Conservation (phyloP, 2,329 filamentous ascomycete genomes). For the Colletotrichum graminicola region DNA sequence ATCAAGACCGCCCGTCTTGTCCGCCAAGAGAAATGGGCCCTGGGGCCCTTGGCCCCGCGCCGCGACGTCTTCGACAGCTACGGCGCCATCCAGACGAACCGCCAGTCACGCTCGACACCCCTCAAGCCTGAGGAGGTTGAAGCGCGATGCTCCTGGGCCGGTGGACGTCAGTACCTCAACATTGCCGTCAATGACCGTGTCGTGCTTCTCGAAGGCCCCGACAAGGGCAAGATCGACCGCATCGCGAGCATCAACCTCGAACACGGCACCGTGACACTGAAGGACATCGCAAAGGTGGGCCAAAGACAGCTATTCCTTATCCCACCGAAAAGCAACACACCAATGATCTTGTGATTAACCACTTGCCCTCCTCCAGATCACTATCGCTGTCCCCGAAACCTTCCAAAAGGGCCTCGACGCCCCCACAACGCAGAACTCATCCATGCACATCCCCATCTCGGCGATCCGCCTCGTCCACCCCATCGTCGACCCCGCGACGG, state of each 20-base stretch:
- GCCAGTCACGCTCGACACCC: slow-evolving; percentile 52
- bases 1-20: slow-evolving; percentile 56
- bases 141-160: slow-evolving; percentile 67
- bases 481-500: slow-evolving; percentile 74
- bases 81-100: slow-evolving; percentile 58
- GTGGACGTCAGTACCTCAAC: slow-evolving; percentile 68
- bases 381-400: slow-evolving; percentile 56
- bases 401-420: slow-evolving; percentile 50
- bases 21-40: slow-evolving; percentile 80
- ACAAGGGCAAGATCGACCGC: slow-evolving; percentile 86
- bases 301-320: neutral
- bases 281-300: slow-evolving; percentile 74
- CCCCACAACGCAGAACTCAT: slow-evolving; percentile 61
- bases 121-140: slow-evolving; percentile 53
- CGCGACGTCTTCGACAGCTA: slow-evolving; percentile 76
- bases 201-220: slow-evolving; percentile 80
- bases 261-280: slow-evolving; percentile 70
- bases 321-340: neutral
- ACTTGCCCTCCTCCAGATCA: slow-evolving; percentile 48
- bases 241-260: slow-evolving; percentile 69
- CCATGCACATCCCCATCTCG: slow-evolving; percentile 73
- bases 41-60: slow-evolving; percentile 83
- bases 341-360: slow-evolving; percentile 4
- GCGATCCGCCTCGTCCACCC: slow-evolving; percentile 86
- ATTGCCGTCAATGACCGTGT: slow-evolving; percentile 81